Conservation (phyloP, 2,329 filamentous ascomycete species). For the Stagonosporopsis rhizophila region DNA sequence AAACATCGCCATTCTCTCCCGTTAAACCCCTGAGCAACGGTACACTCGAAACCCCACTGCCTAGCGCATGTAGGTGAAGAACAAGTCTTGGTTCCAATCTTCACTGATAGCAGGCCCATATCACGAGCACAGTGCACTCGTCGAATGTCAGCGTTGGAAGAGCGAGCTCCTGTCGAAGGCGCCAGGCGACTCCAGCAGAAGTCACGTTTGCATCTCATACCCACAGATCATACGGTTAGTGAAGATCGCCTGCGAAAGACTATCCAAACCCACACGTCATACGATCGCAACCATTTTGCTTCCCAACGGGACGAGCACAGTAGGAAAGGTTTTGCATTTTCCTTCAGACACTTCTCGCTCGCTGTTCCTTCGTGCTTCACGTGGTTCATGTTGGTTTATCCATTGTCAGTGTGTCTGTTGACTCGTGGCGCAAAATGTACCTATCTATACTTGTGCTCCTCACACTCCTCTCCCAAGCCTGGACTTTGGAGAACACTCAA, state of each 20-base stretch:
- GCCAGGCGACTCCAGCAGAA: slow-evolving; percentile 52
- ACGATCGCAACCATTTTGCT: slow-evolving; percentile 53
- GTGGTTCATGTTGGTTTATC: too few species aligned
- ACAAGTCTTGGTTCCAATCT: background rate
- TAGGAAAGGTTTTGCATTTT: too few species aligned
- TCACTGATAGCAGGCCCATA: background rate
- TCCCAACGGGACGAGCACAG: slow-evolving; percentile 52
- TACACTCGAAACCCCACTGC: background rate
- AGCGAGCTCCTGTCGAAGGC: slow-evolving; percentile 23
- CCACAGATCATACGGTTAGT: slow-evolving; percentile 17
- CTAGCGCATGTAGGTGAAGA: background rate
- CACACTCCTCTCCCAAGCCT: too few species aligned
- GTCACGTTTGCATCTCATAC: slow-evolving; percentile 47
- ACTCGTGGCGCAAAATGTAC: too few species aligned
- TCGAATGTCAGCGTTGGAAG: background rate
- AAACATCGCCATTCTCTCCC: too few species aligned
- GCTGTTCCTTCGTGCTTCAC: slow-evolving; percentile 39
- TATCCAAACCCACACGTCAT: slow-evolving; percentile 40
- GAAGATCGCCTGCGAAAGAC: too few species aligned
- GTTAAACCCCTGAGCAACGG: background rate
- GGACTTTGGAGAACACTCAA: too few species aligned
- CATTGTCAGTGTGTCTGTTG: too few species aligned
- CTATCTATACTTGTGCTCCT: too few species aligned
- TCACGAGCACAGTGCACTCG: background rate
- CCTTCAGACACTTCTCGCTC: slow-evolving; percentile 35